Base-by-base conservation (phyloP, 2,329 filamentous ascomycete species). In the Fusarium austroafricanum region DNA sequence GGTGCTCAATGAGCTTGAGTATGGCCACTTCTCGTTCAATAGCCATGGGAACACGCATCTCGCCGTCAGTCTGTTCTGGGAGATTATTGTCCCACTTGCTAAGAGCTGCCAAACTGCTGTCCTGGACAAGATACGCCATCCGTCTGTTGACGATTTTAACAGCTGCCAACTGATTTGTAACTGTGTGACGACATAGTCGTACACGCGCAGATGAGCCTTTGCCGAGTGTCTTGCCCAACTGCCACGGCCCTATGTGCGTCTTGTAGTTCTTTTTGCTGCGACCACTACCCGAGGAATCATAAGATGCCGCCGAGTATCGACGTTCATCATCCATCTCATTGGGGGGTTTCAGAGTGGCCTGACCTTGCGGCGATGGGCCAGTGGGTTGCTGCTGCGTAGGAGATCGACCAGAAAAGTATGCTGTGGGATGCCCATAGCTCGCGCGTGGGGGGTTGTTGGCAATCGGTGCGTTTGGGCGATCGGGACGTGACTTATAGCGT, bases 11-110 rank as follows among this genome's bases (percentile, higher is more conserved):
- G 59, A 98, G 86, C 81, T 97, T 98, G 87, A 99, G 93, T 72
- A 99, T 96, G 31, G 95, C 94, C 39, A 99, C 94, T 77, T 99
- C 96, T 55, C 96, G 87, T 80, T 98, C 95, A 64, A 99, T 92
- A 2, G 94, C 92, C 73, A 95, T 89, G 2, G 95, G 95, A 76
- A 97, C 94, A 54, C 87, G 86, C 70, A 89, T 87, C 60, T 90
- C 84, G 39, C 89, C 89, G 50, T 87, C 83, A 35, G 84, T 81
- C 61, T 81, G 83, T 37, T 84, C 84, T 26, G 84, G 87, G 55
- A 83, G 81, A 53, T 79, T 87, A 38, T 84, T 84, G 65, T 92
- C 90, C 77, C 89, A 91, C 71, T 90, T 87, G 75, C 95, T 93
- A 67, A 97, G 87, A 47, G 92, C 91, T 15, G 91, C 91, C 76